A percentile compares a stretch with the other conserved stretches of the same genome.
Evolutionary conservation across 139 green algal genomes (phyloP).

Genomic region (Auxenochlorella pyrenoidosa): DNA sequence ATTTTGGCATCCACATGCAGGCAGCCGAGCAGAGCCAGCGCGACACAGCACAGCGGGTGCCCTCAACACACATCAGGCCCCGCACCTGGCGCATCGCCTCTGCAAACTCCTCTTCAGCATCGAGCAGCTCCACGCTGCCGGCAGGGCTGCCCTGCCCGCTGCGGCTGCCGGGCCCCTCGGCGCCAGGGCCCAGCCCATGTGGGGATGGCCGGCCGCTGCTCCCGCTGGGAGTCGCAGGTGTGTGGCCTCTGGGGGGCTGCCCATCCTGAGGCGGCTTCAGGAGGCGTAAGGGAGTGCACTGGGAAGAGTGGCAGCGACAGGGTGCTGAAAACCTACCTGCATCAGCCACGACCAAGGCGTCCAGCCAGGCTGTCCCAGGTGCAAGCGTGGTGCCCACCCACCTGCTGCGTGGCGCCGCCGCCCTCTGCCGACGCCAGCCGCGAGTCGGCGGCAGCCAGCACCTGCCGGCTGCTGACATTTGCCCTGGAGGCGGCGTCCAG

Average conservation of each 20-base stretch:
- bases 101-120: slow-evolving; percentile 7
- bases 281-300: background rate
- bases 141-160: background rate
- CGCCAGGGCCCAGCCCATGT: no score
- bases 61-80: background rate
- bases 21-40: no score
- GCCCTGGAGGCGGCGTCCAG: background rate
- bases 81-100: slow-evolving; percentile 2
- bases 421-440: background rate
- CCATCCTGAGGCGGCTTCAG: background rate
- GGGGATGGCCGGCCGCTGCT: no score
- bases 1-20: no score
- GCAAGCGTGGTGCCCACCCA: no score
- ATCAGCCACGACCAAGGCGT: no score
- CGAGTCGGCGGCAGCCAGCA: background rate
- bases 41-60: no score
- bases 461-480: background rate
- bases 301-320: no score
- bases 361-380: no score
- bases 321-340: no score
- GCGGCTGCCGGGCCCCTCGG: background rate
- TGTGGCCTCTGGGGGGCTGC: no score
- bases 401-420: background rate
- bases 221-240: no score
- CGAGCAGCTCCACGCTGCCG: background rate